Base-by-base conservation (phyloP, 2,329 filamentous ascomycete genomes). In the Sphaerostilbella broomeana region DNA sequence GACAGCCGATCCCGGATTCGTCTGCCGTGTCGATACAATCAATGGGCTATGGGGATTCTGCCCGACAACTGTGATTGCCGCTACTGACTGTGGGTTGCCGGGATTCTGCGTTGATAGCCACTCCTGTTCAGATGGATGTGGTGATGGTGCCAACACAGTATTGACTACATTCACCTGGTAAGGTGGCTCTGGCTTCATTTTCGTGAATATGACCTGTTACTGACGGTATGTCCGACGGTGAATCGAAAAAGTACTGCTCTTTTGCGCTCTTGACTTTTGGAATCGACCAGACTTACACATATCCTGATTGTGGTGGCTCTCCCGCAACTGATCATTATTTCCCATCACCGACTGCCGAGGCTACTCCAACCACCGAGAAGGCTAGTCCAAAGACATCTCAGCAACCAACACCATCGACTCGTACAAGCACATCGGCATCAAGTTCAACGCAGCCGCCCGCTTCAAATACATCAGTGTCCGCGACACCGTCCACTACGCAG, bases 11-110 rank as follows among this genome's bases (percentile, higher is more conserved):
- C 24, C 45, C 0, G 64, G 60, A 0, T 65, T 49, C 27, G 53
- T 61, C 46, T 65, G 60, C 38, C 59, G 58, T 6, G 50, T 65
- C 3, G 60, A 65, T 30, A 52, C 53, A 1, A 25, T 40, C 4
- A 51, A 59, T 13, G 57, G 52, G 0, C 47, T 67, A 4, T 67
- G 62, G 62, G 63, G 63, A 0, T 62, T 65, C 49, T 67, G 62
- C 33, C 58, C 61, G 1, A 59, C 55, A 0, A 60, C 54, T 0
- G 58, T 65, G 3, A 44, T 58, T 3, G 33, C 48, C 1, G 63
- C 61, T 3, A 54, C 49, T 1, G 62, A 67, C 39, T 68, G 64
- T 24, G 60, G 61, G 1, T 37, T 68, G 10, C 61, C 58, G 0
- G 62, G 56, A 2, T 52, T 48, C 9, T 68, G 65, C 31, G 26